phyloP scores from a whole-genome alignment of 305 asterid species.

The Fraxinus albicans region DNA sequence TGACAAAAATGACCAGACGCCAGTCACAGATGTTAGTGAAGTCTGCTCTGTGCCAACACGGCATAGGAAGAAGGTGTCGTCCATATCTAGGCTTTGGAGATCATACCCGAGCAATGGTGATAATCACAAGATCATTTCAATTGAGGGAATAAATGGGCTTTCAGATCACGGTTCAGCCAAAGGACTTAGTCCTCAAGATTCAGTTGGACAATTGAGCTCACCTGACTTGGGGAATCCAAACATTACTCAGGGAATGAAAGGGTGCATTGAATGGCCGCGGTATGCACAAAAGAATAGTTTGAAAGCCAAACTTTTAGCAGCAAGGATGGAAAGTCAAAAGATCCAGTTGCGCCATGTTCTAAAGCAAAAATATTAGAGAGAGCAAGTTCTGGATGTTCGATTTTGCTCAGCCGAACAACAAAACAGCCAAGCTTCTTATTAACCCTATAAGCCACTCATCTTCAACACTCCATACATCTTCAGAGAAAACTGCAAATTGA shows the following conservation, averaged over 20 bases:
- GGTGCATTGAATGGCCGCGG: conserved; percentile 90
- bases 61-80: conserved; percentile 56
- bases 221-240: conserved; percentile 59
- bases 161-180: conserved; percentile 48
- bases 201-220: conserved; percentile 67
- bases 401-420: background rate
- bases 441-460: background rate
- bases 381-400: background rate
- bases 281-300: conserved; percentile 62
- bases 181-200: conserved; percentile 51
- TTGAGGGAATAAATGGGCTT: conserved; percentile 55
- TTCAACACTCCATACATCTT: background rate
- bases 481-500: background rate
- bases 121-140: conserved; percentile 50
- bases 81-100: conserved; percentile 71
- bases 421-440: background rate
- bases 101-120: conserved; percentile 59
- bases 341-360: conserved; percentile 86
- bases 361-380: conserved; percentile 70
- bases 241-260: conserved; percentile 61
- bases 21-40: conserved; percentile 56
- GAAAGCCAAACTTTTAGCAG: conserved; percentile 77
- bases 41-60: conserved; percentile 40
- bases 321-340: conserved; percentile 81
- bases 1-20: conserved; percentile 40